Base-by-base conservation (phyloP, 495 filamentous ascomycete species). In the Platismatia glauca region DNA sequence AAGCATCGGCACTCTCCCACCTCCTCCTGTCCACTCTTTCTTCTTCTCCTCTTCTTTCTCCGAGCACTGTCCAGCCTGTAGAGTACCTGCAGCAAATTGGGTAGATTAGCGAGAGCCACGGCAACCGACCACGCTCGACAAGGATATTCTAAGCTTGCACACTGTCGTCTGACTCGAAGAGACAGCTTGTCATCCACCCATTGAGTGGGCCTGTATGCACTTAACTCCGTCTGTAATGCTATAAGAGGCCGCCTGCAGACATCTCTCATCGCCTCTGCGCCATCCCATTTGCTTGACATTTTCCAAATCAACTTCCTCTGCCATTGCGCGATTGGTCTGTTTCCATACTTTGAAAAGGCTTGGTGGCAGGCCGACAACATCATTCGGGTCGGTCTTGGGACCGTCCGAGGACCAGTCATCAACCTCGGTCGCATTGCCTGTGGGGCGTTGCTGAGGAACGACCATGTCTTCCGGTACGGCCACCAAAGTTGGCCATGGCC, bases 401-500 rank as follows among this genome's bases (percentile, higher is more conserved):
- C n/a, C n/a, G n/a, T n/a, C n/a, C n/a, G n/a, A n/a, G 22, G 34
- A 24, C 15, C 16, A 20, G 24, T 37, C 35, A 11, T 41, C 13
- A 12, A n/a, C 24, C 24, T 55, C 34, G 11, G 3, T 41, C 11
- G 31, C 27, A 53, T 37, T 27, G 9, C 9, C 24, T 11, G 13
- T 15, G 20, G 37, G 34, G 34, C 20, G 22, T 8, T 33, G 22
- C 38, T n/a, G 46, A 61, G 24, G 22, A 31, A 31, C 27, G 13
- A 61, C 22, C 5, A 63, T 57, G 61, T 52, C 61, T 44, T 27
- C 61, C 8, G 39, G 15, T 50, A 27, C 20, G 52, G 61, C 61
- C 18, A 76, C 81, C 63, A 86, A 87, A 72, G 59, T 88, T 62
- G 86, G 90, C 71, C 87, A 86, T 68, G 75, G 76, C 58, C 72